phyloP scores from a whole-genome alignment of 805 yeast genomes.

The Yarrowia sp. region DNA sequence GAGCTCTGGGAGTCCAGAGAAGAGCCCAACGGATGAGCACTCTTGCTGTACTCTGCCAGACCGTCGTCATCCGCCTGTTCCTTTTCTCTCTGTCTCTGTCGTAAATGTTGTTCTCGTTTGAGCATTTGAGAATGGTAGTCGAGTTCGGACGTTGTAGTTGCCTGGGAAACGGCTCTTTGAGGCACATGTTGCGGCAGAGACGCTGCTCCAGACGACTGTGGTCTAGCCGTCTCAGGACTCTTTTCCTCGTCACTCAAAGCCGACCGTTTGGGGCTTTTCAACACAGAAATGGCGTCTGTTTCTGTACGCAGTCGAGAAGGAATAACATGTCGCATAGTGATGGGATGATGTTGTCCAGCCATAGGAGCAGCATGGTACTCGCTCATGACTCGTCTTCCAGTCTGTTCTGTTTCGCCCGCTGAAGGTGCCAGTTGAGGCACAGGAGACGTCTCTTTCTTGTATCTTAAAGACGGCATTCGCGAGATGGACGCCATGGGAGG shows the following conservation, averaged over 20 bases:
- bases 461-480: slow-evolving; percentile 27
- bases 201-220: background rate
- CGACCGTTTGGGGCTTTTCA: slow-evolving; percentile 1
- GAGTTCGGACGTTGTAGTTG: background rate
- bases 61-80: slow-evolving; percentile 28
- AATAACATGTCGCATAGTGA: background rate
- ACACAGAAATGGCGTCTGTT: background rate
- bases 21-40: slow-evolving; percentile 9
- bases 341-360: background rate
- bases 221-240: background rate
- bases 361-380: background rate
- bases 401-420: background rate
- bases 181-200: slow-evolving; percentile 21
- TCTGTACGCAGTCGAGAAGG: slow-evolving; percentile 3
- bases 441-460: slow-evolving; percentile 13
- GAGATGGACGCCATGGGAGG: slow-evolving; percentile 26
- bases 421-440: slow-evolving; percentile 7
- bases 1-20: background rate
- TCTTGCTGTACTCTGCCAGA: slow-evolving; percentile 27
- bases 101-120: slow-evolving; percentile 24
- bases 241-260: background rate
- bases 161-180: slow-evolving; percentile 9
- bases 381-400: slow-evolving; percentile 2
- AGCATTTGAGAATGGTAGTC: slow-evolving; percentile 25
- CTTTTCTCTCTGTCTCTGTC: slow-evolving; percentile 18